Conservation (phyloP, 345 rosid genomes). For the Eucalyptus brandiana region DNA sequence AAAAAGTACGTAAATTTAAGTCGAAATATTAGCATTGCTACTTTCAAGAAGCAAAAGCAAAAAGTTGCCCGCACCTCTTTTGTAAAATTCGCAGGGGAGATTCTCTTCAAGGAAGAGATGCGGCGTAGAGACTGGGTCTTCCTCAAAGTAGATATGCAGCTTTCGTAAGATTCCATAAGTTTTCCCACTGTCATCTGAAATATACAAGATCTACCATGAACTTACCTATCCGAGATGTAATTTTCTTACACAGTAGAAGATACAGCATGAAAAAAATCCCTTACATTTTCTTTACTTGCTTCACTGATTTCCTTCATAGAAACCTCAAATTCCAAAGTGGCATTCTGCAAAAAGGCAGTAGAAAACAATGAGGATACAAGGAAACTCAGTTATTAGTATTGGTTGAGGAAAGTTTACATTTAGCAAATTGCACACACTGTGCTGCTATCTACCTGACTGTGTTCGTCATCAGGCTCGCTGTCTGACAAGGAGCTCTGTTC, state of each 20-base stretch:
- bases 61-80: conserved; percentile 36
- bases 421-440: background rate
- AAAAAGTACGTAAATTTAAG: background rate
- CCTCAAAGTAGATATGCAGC: conserved; percentile 52
- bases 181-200: conserved; percentile 60
- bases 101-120: conserved; percentile 53
- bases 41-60: background rate
- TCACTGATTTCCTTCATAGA: conserved; percentile 15
- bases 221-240: background rate
- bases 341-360: background rate
- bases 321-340: background rate
- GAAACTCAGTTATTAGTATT: background rate
- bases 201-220: background rate
- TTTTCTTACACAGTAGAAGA: background rate
- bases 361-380: background rate
- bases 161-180: conserved; percentile 61
- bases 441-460: conserved; percentile 34
- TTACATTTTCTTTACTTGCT: conserved; percentile 43
- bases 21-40: background rate
- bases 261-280: background rate
- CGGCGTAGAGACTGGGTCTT: conserved; percentile 58
- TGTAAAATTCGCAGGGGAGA: conserved; percentile 85
- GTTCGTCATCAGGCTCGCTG: conserved; percentile 30
- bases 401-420: background rate
- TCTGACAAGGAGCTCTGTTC: conserved; percentile 41